phyloP scores from a whole-genome alignment of 176 grass and related monocot genomes.

The Raddia guianensis region DNA sequence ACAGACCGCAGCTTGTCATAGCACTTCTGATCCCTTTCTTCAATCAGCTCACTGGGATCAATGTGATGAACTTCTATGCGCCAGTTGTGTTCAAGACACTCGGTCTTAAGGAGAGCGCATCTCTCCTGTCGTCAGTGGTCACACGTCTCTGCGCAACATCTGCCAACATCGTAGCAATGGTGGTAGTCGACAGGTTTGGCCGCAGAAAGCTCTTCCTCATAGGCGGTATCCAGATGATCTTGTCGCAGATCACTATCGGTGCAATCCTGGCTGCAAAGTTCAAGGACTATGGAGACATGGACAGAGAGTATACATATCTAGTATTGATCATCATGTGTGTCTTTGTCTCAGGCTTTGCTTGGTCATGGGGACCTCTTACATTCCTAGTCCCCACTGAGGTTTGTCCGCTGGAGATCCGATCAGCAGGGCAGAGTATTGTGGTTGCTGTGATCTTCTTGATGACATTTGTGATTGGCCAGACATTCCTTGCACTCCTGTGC shows the following conservation, averaged over 20 bases:
- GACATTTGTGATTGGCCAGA: conserved; percentile 65
- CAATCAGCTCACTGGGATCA: conserved; percentile 75
- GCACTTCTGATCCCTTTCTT: conserved; percentile 67
- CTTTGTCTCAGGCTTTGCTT: conserved; percentile 69
- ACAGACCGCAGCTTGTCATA: conserved; percentile 75
- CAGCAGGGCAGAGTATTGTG: conserved; percentile 74
- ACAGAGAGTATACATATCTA: conserved; percentile 51
- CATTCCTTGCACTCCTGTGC: conserved; percentile 65
- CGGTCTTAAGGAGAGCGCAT: conserved; percentile 53
- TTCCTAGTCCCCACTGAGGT: conserved; percentile 71
- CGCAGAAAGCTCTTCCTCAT: conserved; percentile 60
- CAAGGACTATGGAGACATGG: conserved; percentile 63
- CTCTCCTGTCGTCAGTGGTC: conserved; percentile 57
- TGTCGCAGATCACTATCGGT: conserved; percentile 57
- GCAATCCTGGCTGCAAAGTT: conserved; percentile 62
- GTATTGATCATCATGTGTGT: conserved; percentile 66
- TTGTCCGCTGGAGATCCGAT: conserved; percentile 75
- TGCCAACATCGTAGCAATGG: conserved; percentile 73
- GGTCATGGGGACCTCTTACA: conserved; percentile 84
- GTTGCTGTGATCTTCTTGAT: conserved; percentile 68
- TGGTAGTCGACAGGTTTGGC: conserved; percentile 61
- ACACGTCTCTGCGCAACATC: conserved; percentile 60
- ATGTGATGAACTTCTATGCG: conserved; percentile 80
- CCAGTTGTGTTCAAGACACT: conserved; percentile 69
- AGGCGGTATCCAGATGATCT: conserved; percentile 75